Evolutionary conservation across 176 grass and related monocot genomes (phyloP).

Genomic region (Oryza coarctata): DNA sequence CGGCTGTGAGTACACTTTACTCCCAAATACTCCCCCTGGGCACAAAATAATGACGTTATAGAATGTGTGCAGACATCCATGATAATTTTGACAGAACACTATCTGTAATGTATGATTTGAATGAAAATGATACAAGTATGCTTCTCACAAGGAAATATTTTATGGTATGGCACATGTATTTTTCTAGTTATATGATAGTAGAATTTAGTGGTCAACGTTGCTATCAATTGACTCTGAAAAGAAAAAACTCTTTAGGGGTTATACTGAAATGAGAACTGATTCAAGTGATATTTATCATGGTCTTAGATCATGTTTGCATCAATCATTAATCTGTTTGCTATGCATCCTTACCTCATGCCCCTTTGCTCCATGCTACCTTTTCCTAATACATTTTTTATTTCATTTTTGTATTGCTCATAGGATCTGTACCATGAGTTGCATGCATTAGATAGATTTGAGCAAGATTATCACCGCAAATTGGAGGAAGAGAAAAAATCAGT

Average conservation of each 20-base stretch:
- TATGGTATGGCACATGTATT: no score
- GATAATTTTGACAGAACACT: neutral
- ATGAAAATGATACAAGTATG: neutral
- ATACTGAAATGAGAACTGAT: neutral
- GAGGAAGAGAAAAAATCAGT: slow-evolving; percentile 64
- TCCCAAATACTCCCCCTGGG: neutral
- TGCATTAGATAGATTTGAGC: slow-evolving; percentile 64
- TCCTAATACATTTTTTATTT: slow-evolving; percentile 25
- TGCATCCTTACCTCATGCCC: neutral
- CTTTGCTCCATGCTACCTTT: neutral
- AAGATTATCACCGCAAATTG: slow-evolving; percentile 66
- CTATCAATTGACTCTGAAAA: neutral
- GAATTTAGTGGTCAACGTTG: neutral
- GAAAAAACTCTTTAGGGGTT: neutral
- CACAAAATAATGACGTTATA: neutral
- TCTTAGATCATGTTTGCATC: slow-evolving; percentile 12
- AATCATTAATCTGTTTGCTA: neutral
- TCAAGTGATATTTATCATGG: neutral
- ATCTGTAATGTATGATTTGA: neutral
- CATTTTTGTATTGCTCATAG: slow-evolving; percentile 20
- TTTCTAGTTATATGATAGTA: no score
- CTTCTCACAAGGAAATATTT: no score
- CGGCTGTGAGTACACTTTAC: slow-evolving; percentile 52
- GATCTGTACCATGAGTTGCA: slow-evolving; percentile 74
- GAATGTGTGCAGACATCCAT: neutral